Base-by-base conservation (phyloP, 2,329 filamentous ascomycete genomes). In the Curvularia verruculosa region DNA sequence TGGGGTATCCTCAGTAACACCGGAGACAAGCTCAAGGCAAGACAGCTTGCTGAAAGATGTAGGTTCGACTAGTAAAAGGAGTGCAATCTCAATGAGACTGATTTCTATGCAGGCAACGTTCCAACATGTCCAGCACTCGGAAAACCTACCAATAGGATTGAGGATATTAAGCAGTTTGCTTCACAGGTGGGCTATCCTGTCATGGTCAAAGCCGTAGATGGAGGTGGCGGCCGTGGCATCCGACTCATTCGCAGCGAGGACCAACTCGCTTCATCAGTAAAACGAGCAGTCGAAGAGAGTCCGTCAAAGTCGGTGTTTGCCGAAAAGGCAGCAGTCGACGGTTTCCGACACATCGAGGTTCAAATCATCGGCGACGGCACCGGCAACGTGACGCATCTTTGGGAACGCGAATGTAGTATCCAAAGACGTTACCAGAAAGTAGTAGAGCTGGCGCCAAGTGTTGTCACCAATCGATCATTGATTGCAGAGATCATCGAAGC, bases 141-240 rank as follows among this genome's bases (percentile, higher is more conserved):
- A 4, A 72, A 66, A 0, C 77, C 83, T 0, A 84, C 82, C 0
- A 74, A 71, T 8, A 70, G 69, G 15, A 61, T 81, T 1, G 72
- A 77, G 24, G 75, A 80, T 5, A 78, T 85, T 4, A 68, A 72
- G 3, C 41, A 52, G 0, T 93, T 93, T 65, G 92, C 90, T 72
- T 81, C 68, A 2, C 46, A 74, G 21, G 75, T 79, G 13, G 82
- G 83, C 1, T 82, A 81, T 43, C 84, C 84, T 0, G 77, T 87
- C 41, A 86, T 87, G 82, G 75, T 88, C 43, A 88, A 88, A 65
- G 85, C 85, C n/a, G 83, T 87, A 3, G 85, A 87, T 68, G 85
- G 85, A 1, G 86, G 85, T 13, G 85, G 85, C 2, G 86, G 86
- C 0, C 74, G 84, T 15, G 86, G 85, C 0, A 87, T 88, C 44